Conservation (phyloP, 2,329 filamentous ascomycete species). For the Neophaeococcomyces mojaviensis region DNA sequence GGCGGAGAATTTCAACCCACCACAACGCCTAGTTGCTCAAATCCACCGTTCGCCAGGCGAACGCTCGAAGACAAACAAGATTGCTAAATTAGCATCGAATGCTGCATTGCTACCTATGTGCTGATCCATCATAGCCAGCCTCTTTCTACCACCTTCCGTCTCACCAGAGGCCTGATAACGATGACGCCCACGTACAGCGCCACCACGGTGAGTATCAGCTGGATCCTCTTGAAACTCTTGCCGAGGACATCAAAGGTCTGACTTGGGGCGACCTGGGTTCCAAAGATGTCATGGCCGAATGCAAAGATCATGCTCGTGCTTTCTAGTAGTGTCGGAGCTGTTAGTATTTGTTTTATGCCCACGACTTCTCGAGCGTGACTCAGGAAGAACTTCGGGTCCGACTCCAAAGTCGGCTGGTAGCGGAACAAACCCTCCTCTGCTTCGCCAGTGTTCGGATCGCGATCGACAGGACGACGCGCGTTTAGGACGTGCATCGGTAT, state of each 20-base stretch:
- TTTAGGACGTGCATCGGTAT: conserved; percentile 75
- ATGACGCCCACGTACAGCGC: conserved; percentile 70
- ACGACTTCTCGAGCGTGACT: conserved; percentile 76
- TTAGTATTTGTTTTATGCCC: conserved; percentile 65
- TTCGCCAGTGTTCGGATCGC: conserved; percentile 73
- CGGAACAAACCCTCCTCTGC: conserved; percentile 72
- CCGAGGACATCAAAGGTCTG: conserved; percentile 86
- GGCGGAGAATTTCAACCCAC: no score
- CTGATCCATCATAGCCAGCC: conserved; percentile 15
- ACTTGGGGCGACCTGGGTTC: conserved; percentile 77
- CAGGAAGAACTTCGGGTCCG: conserved; percentile 72
- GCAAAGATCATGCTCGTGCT: conserved; percentile 87
- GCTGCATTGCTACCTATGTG: no score
- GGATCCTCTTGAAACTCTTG: conserved; percentile 86
- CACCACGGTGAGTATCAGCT: conserved; percentile 73
- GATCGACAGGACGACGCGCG: conserved; percentile 74
- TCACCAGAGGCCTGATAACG: conserved; percentile 77
- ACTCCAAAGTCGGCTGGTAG: conserved; percentile 70
- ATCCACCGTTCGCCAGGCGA: no score
- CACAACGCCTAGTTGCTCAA: no score
- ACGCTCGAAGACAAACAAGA: no score
- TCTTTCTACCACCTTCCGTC: conserved; percentile 29
- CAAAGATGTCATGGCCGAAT: conserved; percentile 79
- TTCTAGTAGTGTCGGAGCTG: conserved; percentile 73
- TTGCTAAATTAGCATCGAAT: no score